Percentiles rank a stretch among this genome's conserved stretches.
Evolutionary conservation across 345 rosid species (phyloP).

Genomic region (Sisymbrium irio): DNA sequence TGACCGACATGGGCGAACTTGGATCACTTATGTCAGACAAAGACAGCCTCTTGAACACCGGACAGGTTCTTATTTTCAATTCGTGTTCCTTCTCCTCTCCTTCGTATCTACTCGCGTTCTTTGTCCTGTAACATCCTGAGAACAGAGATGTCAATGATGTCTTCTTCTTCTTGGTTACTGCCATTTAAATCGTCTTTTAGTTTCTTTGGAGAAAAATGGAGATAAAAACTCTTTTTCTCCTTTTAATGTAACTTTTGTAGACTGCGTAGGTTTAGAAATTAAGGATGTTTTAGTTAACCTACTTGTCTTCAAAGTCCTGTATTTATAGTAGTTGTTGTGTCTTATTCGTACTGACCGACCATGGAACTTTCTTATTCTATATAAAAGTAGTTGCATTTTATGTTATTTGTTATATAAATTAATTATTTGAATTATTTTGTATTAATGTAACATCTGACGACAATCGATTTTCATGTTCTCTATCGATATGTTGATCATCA

Average conservation of each 20-base stretch:
- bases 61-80: conserved; percentile 39
- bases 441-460: background rate
- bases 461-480: no score
- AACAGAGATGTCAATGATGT: conserved; percentile 44
- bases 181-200: conserved; percentile 27
- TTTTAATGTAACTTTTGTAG: conserved; percentile 23
- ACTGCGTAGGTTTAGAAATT: conserved; percentile 30
- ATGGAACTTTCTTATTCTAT: conserved; percentile 8
- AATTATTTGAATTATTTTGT: background rate
- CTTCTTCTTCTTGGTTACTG: conserved; percentile 36
- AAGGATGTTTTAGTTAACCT: conserved; percentile 36
- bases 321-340: conserved; percentile 34
- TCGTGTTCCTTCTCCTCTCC: background rate
- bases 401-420: background rate
- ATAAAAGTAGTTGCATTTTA: background rate
- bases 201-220: background rate
- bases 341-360: conserved; percentile 27
- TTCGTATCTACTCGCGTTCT: conserved; percentile 18
- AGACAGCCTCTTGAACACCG: conserved; percentile 43
- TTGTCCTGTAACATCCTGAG: conserved; percentile 45
- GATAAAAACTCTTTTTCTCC: background rate
- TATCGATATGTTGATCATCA: no score
- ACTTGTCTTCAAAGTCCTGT: conserved; percentile 36
- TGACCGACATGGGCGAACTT: conserved; percentile 46
- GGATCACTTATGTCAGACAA: conserved; percentile 57